Evolutionary conservation across 129 eudicot genomes (phyloP).

Genomic region (Artemisia tridentata): DNA sequence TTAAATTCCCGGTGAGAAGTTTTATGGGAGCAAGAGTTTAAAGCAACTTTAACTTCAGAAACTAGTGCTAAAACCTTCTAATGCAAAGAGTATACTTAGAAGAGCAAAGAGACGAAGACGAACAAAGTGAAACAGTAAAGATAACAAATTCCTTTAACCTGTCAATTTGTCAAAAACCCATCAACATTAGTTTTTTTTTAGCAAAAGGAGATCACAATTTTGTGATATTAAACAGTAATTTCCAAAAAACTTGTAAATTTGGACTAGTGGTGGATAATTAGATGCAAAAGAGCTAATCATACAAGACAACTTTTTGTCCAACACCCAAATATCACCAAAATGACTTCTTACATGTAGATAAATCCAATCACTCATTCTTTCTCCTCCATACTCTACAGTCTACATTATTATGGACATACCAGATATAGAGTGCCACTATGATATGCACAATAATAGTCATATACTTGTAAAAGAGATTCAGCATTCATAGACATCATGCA

Average conservation of each 20-base stretch:
- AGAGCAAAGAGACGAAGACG: too few relatives aligned
- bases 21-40: too few relatives aligned
- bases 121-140: too few relatives aligned
- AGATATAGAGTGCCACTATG: background rate
- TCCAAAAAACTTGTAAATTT: background rate
- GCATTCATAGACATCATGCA: conserved; percentile 4
- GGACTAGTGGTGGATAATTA: background rate
- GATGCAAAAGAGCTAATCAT: background rate
- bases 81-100: too few relatives aligned
- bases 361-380: background rate
- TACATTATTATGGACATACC: conserved; percentile 2
- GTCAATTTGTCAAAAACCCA: too few relatives aligned
- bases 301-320: background rate
- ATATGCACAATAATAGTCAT: background rate
- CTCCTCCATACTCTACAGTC: background rate
- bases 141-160: too few relatives aligned
- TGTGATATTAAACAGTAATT: background rate
- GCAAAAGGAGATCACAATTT: too few relatives aligned
- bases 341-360: too few relatives aligned
- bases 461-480: background rate
- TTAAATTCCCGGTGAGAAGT: too few relatives aligned
- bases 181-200: too few relatives aligned
- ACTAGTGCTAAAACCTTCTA: too few relatives aligned
- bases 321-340: background rate
- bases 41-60: too few relatives aligned